Evolutionary conservation across 2,329 filamentous ascomycete genomes (phyloP).

Genomic region (Fusarium gaditjirri): DNA sequence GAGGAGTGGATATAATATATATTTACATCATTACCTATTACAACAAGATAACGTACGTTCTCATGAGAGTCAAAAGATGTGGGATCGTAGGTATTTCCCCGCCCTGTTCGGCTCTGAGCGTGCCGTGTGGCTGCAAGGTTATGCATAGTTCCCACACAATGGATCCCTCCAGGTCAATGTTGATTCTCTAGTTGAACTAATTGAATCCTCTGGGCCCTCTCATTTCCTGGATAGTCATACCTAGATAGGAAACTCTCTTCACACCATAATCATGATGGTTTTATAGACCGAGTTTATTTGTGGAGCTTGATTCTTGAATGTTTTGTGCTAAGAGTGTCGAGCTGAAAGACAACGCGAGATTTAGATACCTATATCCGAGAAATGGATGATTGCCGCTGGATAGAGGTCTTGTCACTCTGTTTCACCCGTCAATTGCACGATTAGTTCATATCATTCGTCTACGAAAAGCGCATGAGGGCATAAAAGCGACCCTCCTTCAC

Average conservation of each 20-base stretch:
- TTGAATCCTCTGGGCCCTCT: slow-evolving; percentile 9
- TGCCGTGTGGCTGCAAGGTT: slow-evolving; percentile 25
- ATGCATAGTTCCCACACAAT: slow-evolving; percentile 5
- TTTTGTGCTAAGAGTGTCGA: background rate
- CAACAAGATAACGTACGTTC: background rate
- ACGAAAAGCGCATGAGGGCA: background rate
- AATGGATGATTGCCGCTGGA: background rate
- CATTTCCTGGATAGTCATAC: slow-evolving; percentile 4
- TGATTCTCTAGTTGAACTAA: background rate
- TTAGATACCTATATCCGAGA: background rate
- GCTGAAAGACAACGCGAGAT: background rate
- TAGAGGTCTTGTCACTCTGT: background rate
- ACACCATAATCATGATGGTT: background rate
- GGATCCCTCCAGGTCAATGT: background rate
- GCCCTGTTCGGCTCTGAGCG: slow-evolving; percentile 27
- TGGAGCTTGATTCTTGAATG: background rate
- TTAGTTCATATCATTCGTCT: background rate
- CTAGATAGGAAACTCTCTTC: slow-evolving; percentile 13
- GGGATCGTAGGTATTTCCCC: slow-evolving; percentile 2
- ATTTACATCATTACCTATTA: background rate
- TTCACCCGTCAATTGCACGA: background rate
- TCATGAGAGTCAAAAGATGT: background rate
- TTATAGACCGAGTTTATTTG: background rate
- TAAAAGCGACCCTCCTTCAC: background rate
- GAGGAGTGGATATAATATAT: background rate